Conservation (phyloP, 176 grass and related monocot species). For the Oryza meyeriana region DNA sequence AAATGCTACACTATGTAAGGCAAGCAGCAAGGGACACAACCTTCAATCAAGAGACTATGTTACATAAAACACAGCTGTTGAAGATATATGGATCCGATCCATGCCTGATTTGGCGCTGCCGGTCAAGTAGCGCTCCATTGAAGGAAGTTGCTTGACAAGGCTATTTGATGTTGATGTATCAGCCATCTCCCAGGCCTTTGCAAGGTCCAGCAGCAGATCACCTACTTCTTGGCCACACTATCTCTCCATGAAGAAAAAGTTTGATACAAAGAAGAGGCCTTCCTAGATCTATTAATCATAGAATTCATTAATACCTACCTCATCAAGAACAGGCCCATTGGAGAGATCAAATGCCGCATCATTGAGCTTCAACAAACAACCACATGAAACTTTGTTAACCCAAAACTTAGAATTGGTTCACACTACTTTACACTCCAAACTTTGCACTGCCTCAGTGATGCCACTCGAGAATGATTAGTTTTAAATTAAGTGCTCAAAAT, state of each 20-base stretch:
- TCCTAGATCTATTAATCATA: not conserved
- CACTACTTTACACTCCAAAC: not conserved
- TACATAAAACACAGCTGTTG: not conserved
- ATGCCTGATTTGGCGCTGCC: conserved; percentile 77
- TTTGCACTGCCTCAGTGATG: too few species aligned
- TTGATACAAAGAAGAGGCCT: not conserved
- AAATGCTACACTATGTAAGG: conserved; percentile 70
- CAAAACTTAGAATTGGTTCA: not conserved
- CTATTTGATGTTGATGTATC: conserved; percentile 67
- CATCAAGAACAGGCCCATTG: conserved; percentile 75
- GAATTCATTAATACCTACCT: conserved; percentile 32
- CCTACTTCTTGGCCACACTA: conserved; percentile 82
- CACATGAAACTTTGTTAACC: not conserved
- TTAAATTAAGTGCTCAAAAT: not conserved
- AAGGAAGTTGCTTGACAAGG: conserved; percentile 63
- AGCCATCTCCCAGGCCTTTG: conserved; percentile 68
- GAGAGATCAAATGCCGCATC: conserved; percentile 95
- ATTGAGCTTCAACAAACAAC: conserved; percentile 59
- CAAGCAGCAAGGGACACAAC: conserved; percentile 22
- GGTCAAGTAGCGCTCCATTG: conserved; percentile 52
- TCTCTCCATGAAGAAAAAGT: not conserved
- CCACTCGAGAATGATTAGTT: not conserved
- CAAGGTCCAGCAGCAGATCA: conserved; percentile 72
- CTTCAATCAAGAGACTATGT: conserved; percentile 26
- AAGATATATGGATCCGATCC: conserved; percentile 3